Evolutionary conservation across 768 basidiomycete species (phyloP), one percentile per base, ranked within the genome.

Genomic region (Rhodocollybia butyracea): DNA sequence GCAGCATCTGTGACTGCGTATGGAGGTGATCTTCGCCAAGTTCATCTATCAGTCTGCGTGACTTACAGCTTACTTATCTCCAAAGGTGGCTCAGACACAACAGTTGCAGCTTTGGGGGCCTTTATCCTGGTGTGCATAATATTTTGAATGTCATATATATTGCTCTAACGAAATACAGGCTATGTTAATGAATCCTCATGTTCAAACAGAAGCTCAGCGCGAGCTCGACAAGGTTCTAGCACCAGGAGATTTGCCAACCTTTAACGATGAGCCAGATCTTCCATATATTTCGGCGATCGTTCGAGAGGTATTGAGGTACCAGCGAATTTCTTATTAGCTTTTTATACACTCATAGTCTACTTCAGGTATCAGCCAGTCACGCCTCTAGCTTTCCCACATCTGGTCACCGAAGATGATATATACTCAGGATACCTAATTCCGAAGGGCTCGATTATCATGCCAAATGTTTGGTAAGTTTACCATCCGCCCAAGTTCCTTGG

Each of bases 271-370:
- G 31, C 5, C 27, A 4, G 51, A 31, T 2, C 45, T 74, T 19
- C 71, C 71, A 4, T 73, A 68, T 31, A 60, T 71, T 24, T 64
- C 62, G 12, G 72, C 72, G 7, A 60, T 71, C 4, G 57, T 62
- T 2, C 63, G 63, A 55, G 72, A 73, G 51, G 56, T 63, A 0
- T 41, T 73, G 46, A 61, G 71, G 24, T 68, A 65, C 65, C 62
- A 61, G 10, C 68, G 65, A 1, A 46, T 69, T 17, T 59, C 66
- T 69, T 57, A 34, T 61, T 57, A 47, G 22, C 29, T 42, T 24
- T 11, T 32, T 13, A 6, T 12, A 38, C 22, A 78, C 19, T 43
- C 31, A 34, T 8, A 21, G 27, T 21, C 38, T 39, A 13, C 22
- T 11, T 19, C 2, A 40, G 6, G 5, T 13, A 22, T 39, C n/a